These are phyloP conservation scores for Penicillium capsulatum DNA, from an alignment of 2,329 filamentous ascomycete species.

Conservation along the genomic window DNA sequence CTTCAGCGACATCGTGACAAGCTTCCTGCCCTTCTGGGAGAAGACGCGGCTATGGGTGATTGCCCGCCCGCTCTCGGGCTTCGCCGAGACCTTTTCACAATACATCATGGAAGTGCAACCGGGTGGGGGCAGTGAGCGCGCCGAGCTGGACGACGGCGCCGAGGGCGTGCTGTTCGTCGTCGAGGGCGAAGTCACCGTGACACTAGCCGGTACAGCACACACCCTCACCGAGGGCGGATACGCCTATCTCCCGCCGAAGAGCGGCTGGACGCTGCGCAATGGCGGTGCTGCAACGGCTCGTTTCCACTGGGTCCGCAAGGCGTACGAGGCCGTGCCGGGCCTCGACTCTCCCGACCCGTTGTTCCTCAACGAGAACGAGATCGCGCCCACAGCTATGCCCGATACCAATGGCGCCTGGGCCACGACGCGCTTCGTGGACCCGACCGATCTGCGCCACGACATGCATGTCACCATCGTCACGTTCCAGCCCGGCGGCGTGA, in stretches of 20 bases:
- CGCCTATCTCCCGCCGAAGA: slow-evolving; percentile 23
- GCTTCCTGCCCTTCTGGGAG: slow-evolving; percentile 26
- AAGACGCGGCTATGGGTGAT: slow-evolving; percentile 26
- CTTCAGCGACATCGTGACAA: slow-evolving; percentile 25
- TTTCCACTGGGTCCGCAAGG: slow-evolving; percentile 26
- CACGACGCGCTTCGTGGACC: slow-evolving; percentile 25
- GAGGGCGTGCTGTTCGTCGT: slow-evolving; percentile 24
- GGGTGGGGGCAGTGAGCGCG: slow-evolving; percentile 22
- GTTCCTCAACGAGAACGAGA: slow-evolving; percentile 24
- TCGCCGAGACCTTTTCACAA: slow-evolving; percentile 27
- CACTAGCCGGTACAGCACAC: slow-evolving; percentile 14
- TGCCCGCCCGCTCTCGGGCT: slow-evolving; percentile 23
- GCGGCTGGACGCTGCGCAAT: slow-evolving; percentile 24
- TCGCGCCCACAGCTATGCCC: slow-evolving; percentile 21
- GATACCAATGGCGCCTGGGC: slow-evolving; percentile 24
- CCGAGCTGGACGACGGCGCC: slow-evolving; percentile 18
- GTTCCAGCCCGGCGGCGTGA: slow-evolving; percentile 23
- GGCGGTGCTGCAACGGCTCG: slow-evolving; percentile 16
- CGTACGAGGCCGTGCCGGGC: slow-evolving; percentile 20
- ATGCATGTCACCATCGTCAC: slow-evolving; percentile 27
- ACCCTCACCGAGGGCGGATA: slow-evolving; percentile 23
- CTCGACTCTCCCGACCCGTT: slow-evolving; percentile 22
- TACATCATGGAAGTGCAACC: slow-evolving; percentile 27
- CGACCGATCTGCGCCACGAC: slow-evolving; percentile 22
- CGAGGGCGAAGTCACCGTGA: slow-evolving; percentile 21